Evolutionary conservation across 176 grass and related monocot species (phyloP).

Genomic region (Ampelocalamus luodianensis): DNA sequence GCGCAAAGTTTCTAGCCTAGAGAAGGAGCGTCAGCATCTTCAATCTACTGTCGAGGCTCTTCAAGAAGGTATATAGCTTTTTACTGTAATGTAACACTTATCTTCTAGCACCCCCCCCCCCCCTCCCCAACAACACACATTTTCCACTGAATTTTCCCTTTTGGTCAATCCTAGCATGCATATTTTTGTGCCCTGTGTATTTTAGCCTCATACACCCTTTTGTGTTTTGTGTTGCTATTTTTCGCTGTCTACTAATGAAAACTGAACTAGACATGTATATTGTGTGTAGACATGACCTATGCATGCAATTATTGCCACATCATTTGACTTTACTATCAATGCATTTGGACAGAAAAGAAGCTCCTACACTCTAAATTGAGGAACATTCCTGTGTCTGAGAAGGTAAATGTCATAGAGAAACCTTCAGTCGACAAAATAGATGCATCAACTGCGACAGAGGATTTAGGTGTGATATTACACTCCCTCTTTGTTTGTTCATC

Average conservation of each 20-base stretch:
- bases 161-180: not conserved
- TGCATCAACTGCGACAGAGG: conserved; percentile 80
- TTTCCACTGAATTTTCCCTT: not conserved
- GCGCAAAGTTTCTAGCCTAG: conserved; percentile 87
- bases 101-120: not conserved
- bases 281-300: not conserved
- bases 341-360: conserved; percentile 76
- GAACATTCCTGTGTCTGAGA: conserved; percentile 71
- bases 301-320: not conserved
- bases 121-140: not conserved
- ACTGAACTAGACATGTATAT: not conserved
- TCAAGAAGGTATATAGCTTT: conserved; percentile 74
- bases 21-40: conserved; percentile 94
- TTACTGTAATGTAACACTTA: conserved; percentile 6
- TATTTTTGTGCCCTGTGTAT: conserved; percentile 12
- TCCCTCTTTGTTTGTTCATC: conserved; percentile 18
- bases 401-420: conserved; percentile 52
- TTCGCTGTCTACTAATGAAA: conserved; percentile 5
- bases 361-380: conserved; percentile 81
- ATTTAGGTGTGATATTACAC: conserved; percentile 69
- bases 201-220: conserved; percentile 20
- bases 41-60: conserved; percentile 91
- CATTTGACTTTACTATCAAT: conserved; percentile 30
- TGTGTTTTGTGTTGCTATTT: conserved; percentile 20
- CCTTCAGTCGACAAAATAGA: conserved; percentile 64